phyloP scores from a whole-genome alignment of 257 asterid species.

The Solanum sitiens region DNA sequence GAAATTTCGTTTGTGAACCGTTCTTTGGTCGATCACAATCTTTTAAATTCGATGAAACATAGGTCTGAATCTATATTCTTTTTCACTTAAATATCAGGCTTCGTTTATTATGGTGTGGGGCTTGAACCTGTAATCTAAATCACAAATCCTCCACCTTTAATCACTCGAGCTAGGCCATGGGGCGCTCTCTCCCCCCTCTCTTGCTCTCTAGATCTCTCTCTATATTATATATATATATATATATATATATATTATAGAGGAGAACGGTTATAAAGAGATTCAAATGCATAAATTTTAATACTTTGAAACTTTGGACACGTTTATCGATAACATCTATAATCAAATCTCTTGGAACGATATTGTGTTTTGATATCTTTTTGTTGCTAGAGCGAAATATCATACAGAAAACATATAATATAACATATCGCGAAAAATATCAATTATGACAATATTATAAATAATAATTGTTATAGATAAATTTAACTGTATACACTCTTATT shows the following conservation, averaged over 20 bases:
- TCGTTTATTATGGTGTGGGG: too few species aligned
- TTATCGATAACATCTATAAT: background rate
- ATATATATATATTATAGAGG: too few species aligned
- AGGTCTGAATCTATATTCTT: too few species aligned
- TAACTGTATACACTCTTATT: rapidly evolving
- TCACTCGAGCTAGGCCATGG: background rate
- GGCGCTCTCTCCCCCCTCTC: rapidly evolving
- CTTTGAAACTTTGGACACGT: background rate
- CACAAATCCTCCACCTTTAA: background rate
- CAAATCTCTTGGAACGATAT: too few species aligned
- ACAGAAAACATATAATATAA: background rate
- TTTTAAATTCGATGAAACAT: too few species aligned
- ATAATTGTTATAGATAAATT: background rate
- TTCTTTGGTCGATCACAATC: too few species aligned
- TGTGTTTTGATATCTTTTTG: too few species aligned
- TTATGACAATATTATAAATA: background rate
- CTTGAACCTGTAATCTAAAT: background rate
- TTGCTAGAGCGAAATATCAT: too few species aligned
- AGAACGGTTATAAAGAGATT: background rate
- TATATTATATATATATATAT: too few species aligned
- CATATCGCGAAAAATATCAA: background rate
- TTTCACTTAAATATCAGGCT: too few species aligned
- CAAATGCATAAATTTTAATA: background rate
- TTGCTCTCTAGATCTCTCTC: too few species aligned
- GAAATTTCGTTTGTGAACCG: too few species aligned